Percentiles rank a stretch among this genome's conserved stretches.
Evolutionary conservation across 768 basidiomycete genomes (phyloP).

Genomic region (Exsudoporus frostii): DNA sequence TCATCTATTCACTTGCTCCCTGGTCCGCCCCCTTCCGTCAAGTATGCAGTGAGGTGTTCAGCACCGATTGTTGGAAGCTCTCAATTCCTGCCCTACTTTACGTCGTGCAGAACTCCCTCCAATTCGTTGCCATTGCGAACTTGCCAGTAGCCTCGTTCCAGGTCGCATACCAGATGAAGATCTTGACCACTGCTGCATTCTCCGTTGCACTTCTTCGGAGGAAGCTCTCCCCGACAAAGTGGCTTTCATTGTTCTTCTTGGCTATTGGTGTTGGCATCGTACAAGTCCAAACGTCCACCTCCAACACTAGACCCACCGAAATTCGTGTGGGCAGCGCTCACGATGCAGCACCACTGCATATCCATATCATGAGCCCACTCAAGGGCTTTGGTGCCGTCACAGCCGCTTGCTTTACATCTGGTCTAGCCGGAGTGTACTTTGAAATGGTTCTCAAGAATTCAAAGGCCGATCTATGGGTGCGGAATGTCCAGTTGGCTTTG

Average conservation of each 20-base stretch:
- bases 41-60: conserved; percentile 74
- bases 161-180: conserved; percentile 98
- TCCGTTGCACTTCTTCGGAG: conserved; percentile 81
- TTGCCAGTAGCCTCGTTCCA: conserved; percentile 97
- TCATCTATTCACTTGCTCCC: conserved; percentile 39
- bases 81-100: conserved; percentile 96
- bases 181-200: conserved; percentile 92
- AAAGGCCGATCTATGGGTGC: conserved; percentile 82
- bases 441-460: conserved; percentile 90
- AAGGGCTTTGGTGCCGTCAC: conserved; percentile 82
- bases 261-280: conserved; percentile 93
- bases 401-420: conserved; percentile 85
- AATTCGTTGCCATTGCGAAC: conserved; percentile 95
- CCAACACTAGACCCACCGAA: conserved; percentile 30
- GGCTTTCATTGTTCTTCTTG: conserved; percentile 84
- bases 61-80: conserved; percentile 94
- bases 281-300: conserved; percentile 75
- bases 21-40: conserved; percentile 50
- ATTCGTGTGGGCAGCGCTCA: conserved; percentile 64
- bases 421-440: conserved; percentile 90
- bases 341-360: conserved; percentile 53
- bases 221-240: conserved; percentile 69
- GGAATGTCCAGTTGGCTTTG: conserved; percentile 84
- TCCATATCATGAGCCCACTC: conserved; percentile 77
- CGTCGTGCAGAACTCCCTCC: conserved; percentile 93